These are phyloP conservation scores for Lentinula sp. DNA, from an alignment of 768 basidiomycete genomes.

Conservation along the genomic window DNA sequence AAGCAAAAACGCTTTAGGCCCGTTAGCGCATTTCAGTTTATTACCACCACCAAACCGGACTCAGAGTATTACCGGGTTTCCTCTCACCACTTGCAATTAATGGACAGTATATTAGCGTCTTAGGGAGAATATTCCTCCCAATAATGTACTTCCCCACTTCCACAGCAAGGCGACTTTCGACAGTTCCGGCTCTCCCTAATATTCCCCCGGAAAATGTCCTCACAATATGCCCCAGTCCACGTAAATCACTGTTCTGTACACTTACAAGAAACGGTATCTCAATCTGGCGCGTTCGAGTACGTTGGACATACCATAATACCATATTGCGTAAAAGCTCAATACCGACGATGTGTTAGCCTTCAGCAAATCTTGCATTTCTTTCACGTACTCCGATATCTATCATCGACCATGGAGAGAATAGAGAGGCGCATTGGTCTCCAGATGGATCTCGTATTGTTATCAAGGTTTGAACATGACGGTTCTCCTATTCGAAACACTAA, in stretches of 20 bases:
- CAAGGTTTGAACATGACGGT: conserved; percentile 44
- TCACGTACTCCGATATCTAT: conserved; percentile 74
- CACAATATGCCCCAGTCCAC: conserved; percentile 55
- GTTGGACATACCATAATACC: conserved; percentile 24
- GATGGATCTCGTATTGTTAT: conserved; percentile 78
- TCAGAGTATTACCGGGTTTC: not conserved
- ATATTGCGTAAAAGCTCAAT: conserved; percentile 1
- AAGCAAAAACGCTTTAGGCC: too few relatives aligned
- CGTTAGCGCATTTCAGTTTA: not conserved
- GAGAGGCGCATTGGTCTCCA: conserved; percentile 72
- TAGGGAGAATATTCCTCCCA: not conserved
- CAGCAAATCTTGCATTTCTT: conserved; percentile 64
- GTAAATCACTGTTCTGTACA: conserved; percentile 73
- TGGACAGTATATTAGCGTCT: not conserved
- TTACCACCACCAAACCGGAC: not conserved
- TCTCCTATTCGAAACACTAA: not conserved
- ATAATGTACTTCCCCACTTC: conserved; percentile 87
- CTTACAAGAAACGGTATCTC: conserved; percentile 67
- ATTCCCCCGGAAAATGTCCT: conserved; percentile 53
- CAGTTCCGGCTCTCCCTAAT: conserved; percentile 63
- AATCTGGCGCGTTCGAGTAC: conserved; percentile 78
- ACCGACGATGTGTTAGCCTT: conserved; percentile 44
- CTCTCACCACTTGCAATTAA: not conserved
- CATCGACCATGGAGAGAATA: conserved; percentile 78
- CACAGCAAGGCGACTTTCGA: conserved; percentile 67